Base-by-base conservation (phyloP, 1,139 yeast species). In the Blastobotrys niveus region DNA sequence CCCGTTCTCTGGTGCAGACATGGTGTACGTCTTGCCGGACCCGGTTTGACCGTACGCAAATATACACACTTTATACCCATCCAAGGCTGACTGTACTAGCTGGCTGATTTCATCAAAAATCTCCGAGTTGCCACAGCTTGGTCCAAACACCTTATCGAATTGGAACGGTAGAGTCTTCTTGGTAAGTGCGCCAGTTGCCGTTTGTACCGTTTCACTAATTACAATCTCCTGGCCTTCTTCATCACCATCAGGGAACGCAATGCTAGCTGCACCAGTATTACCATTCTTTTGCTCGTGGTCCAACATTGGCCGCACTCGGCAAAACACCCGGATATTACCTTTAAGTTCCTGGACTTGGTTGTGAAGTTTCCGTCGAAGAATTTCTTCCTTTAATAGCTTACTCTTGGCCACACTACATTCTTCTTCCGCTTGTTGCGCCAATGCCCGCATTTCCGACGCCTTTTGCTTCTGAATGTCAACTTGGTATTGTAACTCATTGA, bases 21-120 rank as follows among this genome's bases (percentile, higher is more conserved):
- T 91, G 0, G 98, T 91, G 61, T 68, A 82, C 0, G 97, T 89
- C 61, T 91, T 91, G 3, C 98, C 98, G 0, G 96, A 88, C 0
- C 98, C 97, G 0, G 98, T 91, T 65, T 91, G 98, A 0, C 98
- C 98, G 63, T 91, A 91, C 0, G 98, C 96, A 68, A 91, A 88
- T 1, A 91, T 88, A 62, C 96, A 88, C 3, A 87, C 95, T 57
- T 88, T 88, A 59, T 72, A 81, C 0, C 98, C 98, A 66, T 91
- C 96, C 25, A 91, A 64, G 0, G 94, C 85, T 45, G 95, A 83
- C 62, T 88, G 96, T 1, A 91, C 82, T 25, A 89, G 65, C 61
- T 89, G 95, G 0, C 94, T 81, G 1, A 89, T 76, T 57, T 91
- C 98, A 34, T 78, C 82, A 63, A 88, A 91, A 0, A 93, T 76